Percentiles rank a stretch among this genome's conserved stretches.
These are phyloP conservation scores for Glarea lozoyensis DNA, from an alignment of 495 filamentous ascomycete genomes.

Conservation along the genomic window DNA sequence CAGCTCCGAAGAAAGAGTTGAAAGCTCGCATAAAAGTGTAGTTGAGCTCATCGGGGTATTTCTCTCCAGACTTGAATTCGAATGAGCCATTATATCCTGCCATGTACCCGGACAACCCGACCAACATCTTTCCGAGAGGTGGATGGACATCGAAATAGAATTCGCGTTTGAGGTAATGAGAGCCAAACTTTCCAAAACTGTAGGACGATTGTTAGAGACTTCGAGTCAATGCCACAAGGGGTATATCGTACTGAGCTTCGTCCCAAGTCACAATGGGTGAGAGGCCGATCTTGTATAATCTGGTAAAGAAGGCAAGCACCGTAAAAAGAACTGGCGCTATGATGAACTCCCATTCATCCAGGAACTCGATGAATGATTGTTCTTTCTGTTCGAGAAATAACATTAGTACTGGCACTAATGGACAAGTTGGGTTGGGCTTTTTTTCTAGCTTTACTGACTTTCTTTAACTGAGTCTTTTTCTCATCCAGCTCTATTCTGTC, in stretches of 20 bases:
- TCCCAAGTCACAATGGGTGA: conserved; percentile 98
- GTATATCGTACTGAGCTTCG: conserved; percentile 75
- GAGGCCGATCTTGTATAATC: conserved; percentile 89
- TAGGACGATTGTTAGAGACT: conserved; percentile 8
- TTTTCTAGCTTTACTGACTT: conserved; percentile 33
- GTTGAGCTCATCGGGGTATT: conserved; percentile 85
- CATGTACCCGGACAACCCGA: conserved; percentile 89
- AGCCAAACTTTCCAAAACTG: conserved; percentile 98
- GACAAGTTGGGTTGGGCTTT: not conserved
- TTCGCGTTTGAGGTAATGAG: conserved; percentile 96
- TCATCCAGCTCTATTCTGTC: conserved; percentile 37
- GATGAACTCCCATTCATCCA: conserved; percentile 77
- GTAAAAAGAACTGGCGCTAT: conserved; percentile 88
- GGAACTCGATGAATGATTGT: conserved; percentile 48
- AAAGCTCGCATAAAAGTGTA: conserved; percentile 98
- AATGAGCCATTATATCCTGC: conserved; percentile 99
- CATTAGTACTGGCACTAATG: not conserved
- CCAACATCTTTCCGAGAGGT: conserved; percentile 94
- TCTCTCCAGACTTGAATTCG: conserved; percentile 98
- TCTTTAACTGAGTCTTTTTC: conserved; percentile 55
- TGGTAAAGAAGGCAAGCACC: conserved; percentile 80
- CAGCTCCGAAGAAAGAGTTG: conserved; percentile 88
- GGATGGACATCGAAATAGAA: conserved; percentile 99
- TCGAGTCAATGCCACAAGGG: conserved; percentile 9
- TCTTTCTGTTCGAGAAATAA: conserved; percentile 10